Evolutionary conservation across 2,329 filamentous ascomycete species (phyloP).

Genomic region (Nigrograna mackinnonii): DNA sequence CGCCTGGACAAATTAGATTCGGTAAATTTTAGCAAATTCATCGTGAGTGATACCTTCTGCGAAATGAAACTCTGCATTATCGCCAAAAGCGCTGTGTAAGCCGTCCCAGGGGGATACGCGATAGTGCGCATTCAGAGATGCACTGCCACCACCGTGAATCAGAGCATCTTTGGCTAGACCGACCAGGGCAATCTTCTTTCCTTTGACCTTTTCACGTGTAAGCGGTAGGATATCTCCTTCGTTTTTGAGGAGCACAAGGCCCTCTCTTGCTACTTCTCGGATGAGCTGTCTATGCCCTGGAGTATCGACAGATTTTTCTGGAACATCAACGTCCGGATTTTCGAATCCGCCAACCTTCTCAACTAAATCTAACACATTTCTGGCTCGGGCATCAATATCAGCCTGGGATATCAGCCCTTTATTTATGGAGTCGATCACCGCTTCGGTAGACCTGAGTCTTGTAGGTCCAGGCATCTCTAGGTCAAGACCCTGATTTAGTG

Average conservation of each 20-base stretch:
- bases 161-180: conserved; percentile 62
- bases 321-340: conserved; percentile 60
- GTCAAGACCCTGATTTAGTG: conserved; percentile 40
- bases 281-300: conserved; percentile 63
- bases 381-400: conserved; percentile 31
- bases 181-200: conserved; percentile 69
- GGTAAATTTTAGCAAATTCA: background rate
- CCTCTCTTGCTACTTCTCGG: conserved; percentile 66
- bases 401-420: conserved; percentile 52
- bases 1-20: conserved; percentile 11
- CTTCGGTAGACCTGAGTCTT: conserved; percentile 57
- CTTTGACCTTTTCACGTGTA: conserved; percentile 57
- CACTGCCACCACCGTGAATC: conserved; percentile 39
- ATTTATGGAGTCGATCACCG: conserved; percentile 51
- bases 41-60: conserved; percentile 28
- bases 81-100: conserved; percentile 26
- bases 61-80: conserved; percentile 34
- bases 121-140: conserved; percentile 5
- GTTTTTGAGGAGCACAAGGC: conserved; percentile 75
- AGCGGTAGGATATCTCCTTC: conserved; percentile 66
- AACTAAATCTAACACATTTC: background rate
- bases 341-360: conserved; percentile 57
- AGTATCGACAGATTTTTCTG: conserved; percentile 65
- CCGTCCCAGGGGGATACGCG: conserved; percentile 19
- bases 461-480: conserved; percentile 39